Evolutionary conservation across 805 yeast genomes (phyloP).

Genomic region (Osmozyma mogii): DNA sequence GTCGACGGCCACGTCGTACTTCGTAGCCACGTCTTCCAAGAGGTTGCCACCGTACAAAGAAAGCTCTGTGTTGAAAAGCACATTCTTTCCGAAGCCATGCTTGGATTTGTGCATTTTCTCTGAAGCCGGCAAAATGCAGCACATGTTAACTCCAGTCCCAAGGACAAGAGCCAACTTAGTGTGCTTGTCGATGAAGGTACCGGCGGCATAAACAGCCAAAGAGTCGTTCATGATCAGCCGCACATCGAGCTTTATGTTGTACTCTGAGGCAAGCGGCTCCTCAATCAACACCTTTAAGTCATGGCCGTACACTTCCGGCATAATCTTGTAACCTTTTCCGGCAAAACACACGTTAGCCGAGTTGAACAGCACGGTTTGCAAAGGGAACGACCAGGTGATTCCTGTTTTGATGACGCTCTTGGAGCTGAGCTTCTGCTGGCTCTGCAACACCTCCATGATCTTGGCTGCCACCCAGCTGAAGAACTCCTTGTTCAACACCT

Average conservation of each 20-base stretch:
- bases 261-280: slow-evolving; percentile 15
- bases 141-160: slow-evolving; percentile 63
- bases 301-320: slow-evolving; percentile 31
- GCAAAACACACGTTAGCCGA: slow-evolving; percentile 41
- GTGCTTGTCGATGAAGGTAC: slow-evolving; percentile 28
- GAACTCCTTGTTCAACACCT: slow-evolving; percentile 33
- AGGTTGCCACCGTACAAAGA: slow-evolving; percentile 44
- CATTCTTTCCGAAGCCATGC: slow-evolving; percentile 7
- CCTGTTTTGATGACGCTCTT: slow-evolving; percentile 29
- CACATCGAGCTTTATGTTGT: slow-evolving; percentile 26
- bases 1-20: slow-evolving; percentile 34
- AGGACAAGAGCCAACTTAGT: slow-evolving; percentile 48
- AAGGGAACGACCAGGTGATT: slow-evolving; percentile 53
- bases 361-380: slow-evolving; percentile 33
- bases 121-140: slow-evolving; percentile 27
- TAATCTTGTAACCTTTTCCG: slow-evolving; percentile 54
- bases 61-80: slow-evolving; percentile 45
- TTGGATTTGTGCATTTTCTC: slow-evolving; percentile 10
- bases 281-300: slow-evolving; percentile 39
- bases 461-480: slow-evolving; percentile 35
- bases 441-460: slow-evolving; percentile 20
- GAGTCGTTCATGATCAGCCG: slow-evolving; percentile 53
- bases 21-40: slow-evolving; percentile 24
- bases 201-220: slow-evolving; percentile 56
- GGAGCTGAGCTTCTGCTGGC: slow-evolving; percentile 12